These are phyloP conservation scores for Apiospora arundinis DNA, from an alignment of 2,329 filamentous ascomycete genomes.

Conservation along the genomic window DNA sequence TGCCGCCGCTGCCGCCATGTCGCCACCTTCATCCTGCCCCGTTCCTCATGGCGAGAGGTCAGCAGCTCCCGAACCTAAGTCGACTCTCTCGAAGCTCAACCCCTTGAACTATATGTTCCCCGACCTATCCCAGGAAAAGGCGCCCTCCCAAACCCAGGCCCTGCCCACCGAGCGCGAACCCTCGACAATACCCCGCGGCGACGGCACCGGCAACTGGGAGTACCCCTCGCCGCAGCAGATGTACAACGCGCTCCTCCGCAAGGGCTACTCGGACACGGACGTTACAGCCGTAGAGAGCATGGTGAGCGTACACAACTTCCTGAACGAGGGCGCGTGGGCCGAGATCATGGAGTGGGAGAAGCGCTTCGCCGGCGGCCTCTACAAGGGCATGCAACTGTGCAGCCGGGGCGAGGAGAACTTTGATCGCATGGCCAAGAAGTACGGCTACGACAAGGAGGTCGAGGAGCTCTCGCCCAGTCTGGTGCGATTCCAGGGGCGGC, in stretches of 20 bases:
- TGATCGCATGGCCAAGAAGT: conserved; percentile 42
- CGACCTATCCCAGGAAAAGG: conserved; percentile 79
- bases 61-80: conserved; percentile 46
- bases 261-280: conserved; percentile 94
- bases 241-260: conserved; percentile 97
- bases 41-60: conserved; percentile 48
- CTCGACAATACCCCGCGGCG: conserved; percentile 90
- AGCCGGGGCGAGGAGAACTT: conserved; percentile 74
- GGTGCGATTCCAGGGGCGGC: conserved; percentile 86
- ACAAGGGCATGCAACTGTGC: conserved; percentile 75
- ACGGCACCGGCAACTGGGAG: conserved; percentile 85
- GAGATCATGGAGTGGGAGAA: conserved; percentile 96
- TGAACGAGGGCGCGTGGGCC: conserved; percentile 96
- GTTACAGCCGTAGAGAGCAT: conserved; percentile 93
- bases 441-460: conserved; percentile 58
- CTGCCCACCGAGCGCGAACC: conserved; percentile 83
- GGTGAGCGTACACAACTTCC: conserved; percentile 97
- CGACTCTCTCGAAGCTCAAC: conserved; percentile 63
- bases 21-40: conserved; percentile 49
- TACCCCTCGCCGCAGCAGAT: conserved; percentile 99
- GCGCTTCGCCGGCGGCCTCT: conserved; percentile 78
- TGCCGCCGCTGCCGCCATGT: conserved; percentile 24
- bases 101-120: conserved; percentile 95
- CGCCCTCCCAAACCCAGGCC: conserved; percentile 72
- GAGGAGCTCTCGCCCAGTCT: conserved; percentile 71